Base-by-base conservation (phyloP, 768 basidiomycete genomes). In the Xanthoconium stramineum region DNA sequence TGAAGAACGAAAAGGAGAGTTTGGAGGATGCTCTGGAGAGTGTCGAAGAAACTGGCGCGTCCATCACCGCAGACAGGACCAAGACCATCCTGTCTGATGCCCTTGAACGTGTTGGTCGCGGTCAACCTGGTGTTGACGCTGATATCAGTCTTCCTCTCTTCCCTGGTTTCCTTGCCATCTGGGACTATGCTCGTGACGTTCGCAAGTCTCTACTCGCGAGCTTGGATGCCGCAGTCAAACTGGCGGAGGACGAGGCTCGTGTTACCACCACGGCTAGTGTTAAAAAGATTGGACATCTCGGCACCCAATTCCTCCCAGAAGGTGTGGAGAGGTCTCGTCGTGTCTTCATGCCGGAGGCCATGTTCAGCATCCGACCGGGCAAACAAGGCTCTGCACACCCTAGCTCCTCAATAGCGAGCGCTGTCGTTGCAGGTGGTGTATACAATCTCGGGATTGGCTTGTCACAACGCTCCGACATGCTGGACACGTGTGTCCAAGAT, bases 291-390 rank as follows among this genome's bases (percentile, higher is more conserved):
- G 75, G 77, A 39, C 73, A 79, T 17, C 75, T 97, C 19, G 94
- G 84, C 19, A 88, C 96, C 56, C 76, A 76, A 54, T 83, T 91
- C 72, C 82, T 99, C 15, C 90, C 89, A 1, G 80, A 80, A 49
- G 88, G 86, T 55, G 91, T 93, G 24, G 92, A 94, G 69, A 79
- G 91, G 39, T 84, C 83, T 47, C 80, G 84, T 53, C 80, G 92
- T 29, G 84, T 96, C 13, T 99, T 99, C 78, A 85, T 91, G 76
- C 92, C 96, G n/a, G 89, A 96, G 68, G 96, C 93, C 14, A 98
- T 99, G 97, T 99, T 98, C 75, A 83, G 83, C 52, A 72, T 80
- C 42, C 78, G 77, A 24, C 69, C 74, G 30, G 71, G 79, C 50
- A 79, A 66, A 61, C 66, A 73, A 54, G 73, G 74, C 5, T 75